phyloP scores from a whole-genome alignment of 148 eudicot genomes.

The Diospyros kaki region DNA sequence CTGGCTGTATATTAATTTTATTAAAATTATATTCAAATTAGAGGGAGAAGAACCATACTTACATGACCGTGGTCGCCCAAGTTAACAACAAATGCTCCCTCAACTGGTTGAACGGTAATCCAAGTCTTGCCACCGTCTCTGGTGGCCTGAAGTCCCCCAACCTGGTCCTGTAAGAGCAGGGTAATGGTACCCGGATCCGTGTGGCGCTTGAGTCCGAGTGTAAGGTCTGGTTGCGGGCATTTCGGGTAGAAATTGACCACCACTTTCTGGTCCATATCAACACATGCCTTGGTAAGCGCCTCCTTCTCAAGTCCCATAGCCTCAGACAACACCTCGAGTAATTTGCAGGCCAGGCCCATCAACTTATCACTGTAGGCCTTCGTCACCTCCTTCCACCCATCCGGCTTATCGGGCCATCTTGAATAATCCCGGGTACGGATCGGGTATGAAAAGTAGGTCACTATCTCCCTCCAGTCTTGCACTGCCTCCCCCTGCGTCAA shows the following conservation, averaged over 20 bases:
- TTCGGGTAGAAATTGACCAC: conserved; percentile 91
- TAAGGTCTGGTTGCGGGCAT: conserved; percentile 86
- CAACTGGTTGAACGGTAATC: conserved; percentile 89
- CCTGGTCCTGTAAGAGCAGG: conserved; percentile 77
- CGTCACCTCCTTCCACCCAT: conserved; percentile 68
- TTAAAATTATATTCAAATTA: too few relatives aligned
- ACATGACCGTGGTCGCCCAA: conserved; percentile 89
- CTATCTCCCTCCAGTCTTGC: conserved; percentile 85
- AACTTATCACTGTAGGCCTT: conserved; percentile 62
- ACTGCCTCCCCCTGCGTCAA: conserved; percentile 70
- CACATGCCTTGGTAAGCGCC: conserved; percentile 76
- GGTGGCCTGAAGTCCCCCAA: conserved; percentile 92
- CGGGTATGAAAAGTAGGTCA: conserved; percentile 87
- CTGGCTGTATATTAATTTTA: too few relatives aligned
- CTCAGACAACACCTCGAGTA: conserved; percentile 73
- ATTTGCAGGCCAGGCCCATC: conserved; percentile 74
- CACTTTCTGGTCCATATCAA: conserved; percentile 94
- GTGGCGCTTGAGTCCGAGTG: conserved; percentile 87
- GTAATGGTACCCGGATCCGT: conserved; percentile 98
- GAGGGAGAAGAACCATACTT: conserved; percentile 20
- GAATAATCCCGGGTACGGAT: conserved; percentile 68
- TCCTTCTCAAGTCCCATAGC: conserved; percentile 89
- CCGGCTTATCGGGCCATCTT: conserved; percentile 92
- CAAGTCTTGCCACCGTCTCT: conserved; percentile 91
- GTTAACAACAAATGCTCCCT: conserved; percentile 90